Evolutionary conservation across 2,329 filamentous ascomycete species (phyloP).

Genomic region (Nothophaeocryptopus gaeumannii): DNA sequence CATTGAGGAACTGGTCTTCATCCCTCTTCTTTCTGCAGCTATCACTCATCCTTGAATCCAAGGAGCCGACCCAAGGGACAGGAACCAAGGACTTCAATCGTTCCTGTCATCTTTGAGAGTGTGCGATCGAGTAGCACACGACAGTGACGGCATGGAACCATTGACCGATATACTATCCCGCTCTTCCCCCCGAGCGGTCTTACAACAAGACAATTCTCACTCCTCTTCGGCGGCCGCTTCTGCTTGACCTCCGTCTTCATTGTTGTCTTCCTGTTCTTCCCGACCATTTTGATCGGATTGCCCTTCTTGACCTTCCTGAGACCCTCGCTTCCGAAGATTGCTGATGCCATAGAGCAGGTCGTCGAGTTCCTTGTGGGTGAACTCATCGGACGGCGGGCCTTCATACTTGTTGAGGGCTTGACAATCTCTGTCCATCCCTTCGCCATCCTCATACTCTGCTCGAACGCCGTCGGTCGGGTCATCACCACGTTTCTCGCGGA

Average conservation of each 20-base stretch:
- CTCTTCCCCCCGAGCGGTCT: no score
- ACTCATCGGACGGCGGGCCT: constrained; percentile 17
- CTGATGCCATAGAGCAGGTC: constrained; percentile 48
- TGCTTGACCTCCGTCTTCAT: constrained; percentile 3
- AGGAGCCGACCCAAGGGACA: no score
- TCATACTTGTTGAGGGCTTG: constrained; percentile 20
- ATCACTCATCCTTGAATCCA: no score
- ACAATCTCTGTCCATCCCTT: background rate
- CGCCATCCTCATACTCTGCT: constrained; percentile 3
- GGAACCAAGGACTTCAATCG: no score
- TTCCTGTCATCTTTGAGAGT: no score
- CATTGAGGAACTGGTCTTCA: no score
- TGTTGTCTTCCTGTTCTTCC: background rate
- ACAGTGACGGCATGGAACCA: no score
- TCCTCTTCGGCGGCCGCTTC: constrained; percentile 6
- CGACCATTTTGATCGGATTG: background rate
- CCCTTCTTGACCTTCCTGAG: constrained; percentile 7
- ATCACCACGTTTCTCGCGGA: background rate
- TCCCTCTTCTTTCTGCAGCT: no score
- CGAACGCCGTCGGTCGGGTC: constrained; percentile 1
- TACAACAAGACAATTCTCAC: background rate
- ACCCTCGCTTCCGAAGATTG: constrained; percentile 49
- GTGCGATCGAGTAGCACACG: no score
- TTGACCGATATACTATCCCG: no score
- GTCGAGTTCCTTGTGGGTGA: constrained; percentile 40